phyloP scores from a whole-genome alignment of 2,329 filamentous ascomycete species.

The Pyrenochaeta sp. region DNA sequence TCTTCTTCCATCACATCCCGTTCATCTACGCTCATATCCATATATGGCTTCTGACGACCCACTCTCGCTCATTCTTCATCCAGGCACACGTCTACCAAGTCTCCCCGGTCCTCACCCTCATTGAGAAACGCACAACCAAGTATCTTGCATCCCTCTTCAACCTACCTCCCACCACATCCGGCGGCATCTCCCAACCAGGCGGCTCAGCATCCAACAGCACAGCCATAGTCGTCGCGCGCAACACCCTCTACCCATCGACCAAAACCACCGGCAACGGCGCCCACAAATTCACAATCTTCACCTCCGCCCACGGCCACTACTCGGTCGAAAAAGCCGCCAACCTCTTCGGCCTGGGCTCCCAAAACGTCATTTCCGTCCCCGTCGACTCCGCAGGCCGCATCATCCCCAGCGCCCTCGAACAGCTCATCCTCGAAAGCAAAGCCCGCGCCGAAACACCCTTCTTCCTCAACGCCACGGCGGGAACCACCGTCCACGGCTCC shows the following conservation, averaged over 20 bases:
- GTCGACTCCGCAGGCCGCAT: constrained; percentile 79
- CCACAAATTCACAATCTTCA: constrained; percentile 81
- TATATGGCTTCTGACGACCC: background rate
- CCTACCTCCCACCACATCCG: constrained; percentile 60
- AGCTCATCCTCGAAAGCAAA: constrained; percentile 68
- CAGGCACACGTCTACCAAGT: constrained; percentile 91
- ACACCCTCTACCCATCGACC: constrained; percentile 80
- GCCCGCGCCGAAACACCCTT: constrained; percentile 79
- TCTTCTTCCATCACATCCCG: background rate
- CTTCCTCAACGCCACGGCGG: constrained; percentile 94
- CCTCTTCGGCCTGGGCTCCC: constrained; percentile 82
- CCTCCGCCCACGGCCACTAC: constrained; percentile 90
- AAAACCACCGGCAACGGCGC: constrained; percentile 75
- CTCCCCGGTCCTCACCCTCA: constrained; percentile 83
- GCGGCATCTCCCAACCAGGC: constrained; percentile 79
- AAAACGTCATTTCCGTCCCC: constrained; percentile 75
- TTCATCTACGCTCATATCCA: background rate
- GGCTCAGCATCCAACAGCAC: constrained; percentile 86
- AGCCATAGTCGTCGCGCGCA: constrained; percentile 86
- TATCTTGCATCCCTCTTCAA: constrained; percentile 76
- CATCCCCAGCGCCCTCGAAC: constrained; percentile 70
- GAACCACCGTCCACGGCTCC: constrained; percentile 90
- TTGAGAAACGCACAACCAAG: constrained; percentile 84
- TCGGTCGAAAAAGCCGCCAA: constrained; percentile 94
- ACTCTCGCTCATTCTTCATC: background rate